Conservation (phyloP, 768 basidiomycete genomes). For the Auricularia sp. region DNA sequence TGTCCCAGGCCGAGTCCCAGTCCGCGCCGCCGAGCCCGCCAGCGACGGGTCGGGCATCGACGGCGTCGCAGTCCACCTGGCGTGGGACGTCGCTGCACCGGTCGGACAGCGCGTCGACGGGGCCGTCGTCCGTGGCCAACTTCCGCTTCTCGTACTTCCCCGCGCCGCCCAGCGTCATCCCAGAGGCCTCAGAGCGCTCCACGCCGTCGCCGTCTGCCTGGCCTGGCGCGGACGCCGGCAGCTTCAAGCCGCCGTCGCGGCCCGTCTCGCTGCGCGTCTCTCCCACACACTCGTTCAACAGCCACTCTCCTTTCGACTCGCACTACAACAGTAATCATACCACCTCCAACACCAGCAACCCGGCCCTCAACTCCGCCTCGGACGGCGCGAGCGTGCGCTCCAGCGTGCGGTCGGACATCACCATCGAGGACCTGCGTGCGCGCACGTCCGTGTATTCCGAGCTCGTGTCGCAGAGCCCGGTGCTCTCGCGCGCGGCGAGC, state of each 20-base stretch:
- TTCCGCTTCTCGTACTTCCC: not conserved
- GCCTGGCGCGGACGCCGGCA: not conserved
- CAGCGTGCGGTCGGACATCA: not conserved
- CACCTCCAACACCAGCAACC: not conserved
- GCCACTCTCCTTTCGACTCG: not conserved
- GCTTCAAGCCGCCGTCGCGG: not conserved
- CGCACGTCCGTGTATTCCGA: not conserved
- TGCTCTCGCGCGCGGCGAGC: not conserved
- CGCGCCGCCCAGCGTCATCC: not conserved
- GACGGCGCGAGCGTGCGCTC: not conserved
- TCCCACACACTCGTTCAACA: not conserved
- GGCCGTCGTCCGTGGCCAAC: not conserved
- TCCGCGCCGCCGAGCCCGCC: not conserved
- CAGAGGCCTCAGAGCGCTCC: not conserved
- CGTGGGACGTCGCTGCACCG: not conserved
- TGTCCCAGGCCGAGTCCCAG: not conserved
- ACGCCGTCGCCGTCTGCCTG: not conserved
- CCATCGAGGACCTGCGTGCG: not conserved
- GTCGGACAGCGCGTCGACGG: not conserved
- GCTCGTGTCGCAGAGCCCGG: not conserved
- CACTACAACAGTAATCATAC: not conserved
- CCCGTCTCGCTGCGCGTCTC: not conserved
- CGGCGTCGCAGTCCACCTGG: not conserved
- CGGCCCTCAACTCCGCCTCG: not conserved
- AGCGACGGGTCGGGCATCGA: not conserved